Percentiles rank a stretch among this genome's conserved stretches.
These are phyloP conservation scores for Penicillium thymicola DNA, from an alignment of 2,329 filamentous ascomycete genomes.

Conservation along the genomic window DNA sequence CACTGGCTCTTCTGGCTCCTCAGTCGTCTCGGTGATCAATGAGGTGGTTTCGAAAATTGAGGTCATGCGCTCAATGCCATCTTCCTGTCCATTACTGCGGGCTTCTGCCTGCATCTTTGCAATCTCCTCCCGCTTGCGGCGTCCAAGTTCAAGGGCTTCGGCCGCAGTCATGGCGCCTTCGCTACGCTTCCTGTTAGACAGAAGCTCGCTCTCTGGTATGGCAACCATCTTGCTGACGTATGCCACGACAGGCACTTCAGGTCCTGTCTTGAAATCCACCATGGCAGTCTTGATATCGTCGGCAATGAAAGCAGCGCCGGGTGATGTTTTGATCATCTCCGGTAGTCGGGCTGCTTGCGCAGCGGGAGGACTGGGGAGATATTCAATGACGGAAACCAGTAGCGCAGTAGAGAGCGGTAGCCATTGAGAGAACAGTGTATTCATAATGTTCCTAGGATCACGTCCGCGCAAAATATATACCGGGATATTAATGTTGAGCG, in stretches of 20 bases:
- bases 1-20: constrained; percentile 49
- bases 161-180: constrained; percentile 74
- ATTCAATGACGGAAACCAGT: constrained; percentile 89
- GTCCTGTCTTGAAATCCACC: constrained; percentile 68
- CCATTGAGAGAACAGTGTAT: constrained; percentile 84
- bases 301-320: constrained; percentile 70
- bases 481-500: constrained; percentile 76
- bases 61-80: constrained; percentile 56
- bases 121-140: constrained; percentile 85
- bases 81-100: constrained; percentile 35
- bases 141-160: constrained; percentile 81
- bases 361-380: constrained; percentile 74
- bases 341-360: constrained; percentile 81
- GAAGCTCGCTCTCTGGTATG: constrained; percentile 85
- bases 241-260: constrained; percentile 76
- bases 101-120: constrained; percentile 69
- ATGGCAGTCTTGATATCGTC: constrained; percentile 72
- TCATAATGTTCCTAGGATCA: constrained; percentile 79
- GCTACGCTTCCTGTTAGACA: constrained; percentile 71
- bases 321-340: constrained; percentile 72
- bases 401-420: constrained; percentile 88
- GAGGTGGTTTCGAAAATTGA: constrained; percentile 60
- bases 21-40: constrained; percentile 51
- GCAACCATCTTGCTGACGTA: constrained; percentile 99
- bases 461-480: constrained; percentile 79